phyloP scores from a whole-genome alignment of 2,329 filamentous ascomycete species.

The Nothopassalora personata region DNA sequence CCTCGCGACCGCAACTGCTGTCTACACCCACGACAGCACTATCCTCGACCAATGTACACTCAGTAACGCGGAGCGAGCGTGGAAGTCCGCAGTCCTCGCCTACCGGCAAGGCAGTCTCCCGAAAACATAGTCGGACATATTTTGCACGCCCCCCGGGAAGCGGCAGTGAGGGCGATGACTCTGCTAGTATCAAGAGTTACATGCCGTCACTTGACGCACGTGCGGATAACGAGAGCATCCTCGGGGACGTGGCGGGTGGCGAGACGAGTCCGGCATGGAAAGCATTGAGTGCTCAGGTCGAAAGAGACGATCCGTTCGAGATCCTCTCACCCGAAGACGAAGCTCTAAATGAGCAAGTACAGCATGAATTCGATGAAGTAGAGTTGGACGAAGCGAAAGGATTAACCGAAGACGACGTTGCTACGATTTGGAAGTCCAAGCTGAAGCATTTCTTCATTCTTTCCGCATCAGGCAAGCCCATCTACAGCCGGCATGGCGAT shows the following conservation, averaged over 20 bases:
- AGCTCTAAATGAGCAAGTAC: constrained; percentile 59
- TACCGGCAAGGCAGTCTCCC: constrained; percentile 32
- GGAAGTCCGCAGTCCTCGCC: constrained; percentile 24
- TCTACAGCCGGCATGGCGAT: constrained; percentile 93
- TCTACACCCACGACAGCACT: constrained; percentile 78
- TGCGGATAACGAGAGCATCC: constrained; percentile 74
- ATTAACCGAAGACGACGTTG: constrained; percentile 52
- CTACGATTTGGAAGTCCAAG: constrained; percentile 81
- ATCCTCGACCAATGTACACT: constrained; percentile 74
- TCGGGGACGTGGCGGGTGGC: constrained; percentile 63
- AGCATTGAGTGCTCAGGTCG: constrained; percentile 58
- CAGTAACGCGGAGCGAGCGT: constrained; percentile 62
- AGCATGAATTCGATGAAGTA: constrained; percentile 69
- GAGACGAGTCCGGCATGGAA: constrained; percentile 64
- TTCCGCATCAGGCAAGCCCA: constrained; percentile 92
- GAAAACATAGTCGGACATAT: constrained; percentile 36
- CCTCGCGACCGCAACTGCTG: constrained; percentile 39
- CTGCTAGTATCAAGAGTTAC: constrained; percentile 61
- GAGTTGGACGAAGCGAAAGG: constrained; percentile 54
- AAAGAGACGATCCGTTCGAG: constrained; percentile 56
- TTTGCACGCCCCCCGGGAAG: constrained; percentile 41
- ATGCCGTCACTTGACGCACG: constrained; percentile 58
- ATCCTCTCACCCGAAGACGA: constrained; percentile 43
- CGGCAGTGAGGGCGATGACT: constrained; percentile 56
- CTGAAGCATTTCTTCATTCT: constrained; percentile 96